Evolutionary conservation across 1,284 basidiomycete species (phyloP), one percentile per base, ranked within the genome.

Genomic region (Ustanciosporium gigantosporum): DNA sequence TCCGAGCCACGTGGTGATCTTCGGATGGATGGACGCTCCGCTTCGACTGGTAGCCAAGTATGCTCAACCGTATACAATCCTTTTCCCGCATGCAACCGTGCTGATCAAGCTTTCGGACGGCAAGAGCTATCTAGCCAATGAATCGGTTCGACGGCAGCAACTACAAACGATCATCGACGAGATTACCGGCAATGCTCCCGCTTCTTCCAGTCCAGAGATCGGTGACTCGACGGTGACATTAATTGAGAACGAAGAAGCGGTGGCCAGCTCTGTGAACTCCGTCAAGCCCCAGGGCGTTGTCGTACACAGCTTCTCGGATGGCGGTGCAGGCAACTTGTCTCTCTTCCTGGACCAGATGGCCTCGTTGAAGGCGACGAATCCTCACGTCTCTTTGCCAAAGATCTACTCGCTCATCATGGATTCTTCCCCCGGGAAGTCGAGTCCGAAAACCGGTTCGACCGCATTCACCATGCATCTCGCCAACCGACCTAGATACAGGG

Each of bases 11-110:
- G 37, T 65, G 0, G 23, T 77, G 22, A 47, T 77, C 31, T 68
- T 67, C 36, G 74, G 74, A 17, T 77, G 71, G 69, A 73, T 77
- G 73, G 68, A 75, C 40, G 73, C 67, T 0, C 58, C 72, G 8
- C 42, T 75, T 3, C 62, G 60, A 5, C 46, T 75, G 5, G 58
- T 77, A 0, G 32, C 47, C 29, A 77, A 77, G 36, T 77, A 77
- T 40, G 71, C 60, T 1, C 47, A 51, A 20, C 66, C 65, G 8
- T 77, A 75, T 44, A 41, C 50, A 0, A 46, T 59, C 25, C 52
- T 72, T 29, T 73, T 70, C 35, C 74, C 74, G 0, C 22, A 62
- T 9, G 53, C 70, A 3, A 70, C 65, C 0, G 47, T 77, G 32
- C 15, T 75, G 16, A 60, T 77, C 37, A 56, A 70, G 37, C 65